Conservation (phyloP, 495 filamentous ascomycete species). For the Hypoxylon crocopeplum region DNA sequence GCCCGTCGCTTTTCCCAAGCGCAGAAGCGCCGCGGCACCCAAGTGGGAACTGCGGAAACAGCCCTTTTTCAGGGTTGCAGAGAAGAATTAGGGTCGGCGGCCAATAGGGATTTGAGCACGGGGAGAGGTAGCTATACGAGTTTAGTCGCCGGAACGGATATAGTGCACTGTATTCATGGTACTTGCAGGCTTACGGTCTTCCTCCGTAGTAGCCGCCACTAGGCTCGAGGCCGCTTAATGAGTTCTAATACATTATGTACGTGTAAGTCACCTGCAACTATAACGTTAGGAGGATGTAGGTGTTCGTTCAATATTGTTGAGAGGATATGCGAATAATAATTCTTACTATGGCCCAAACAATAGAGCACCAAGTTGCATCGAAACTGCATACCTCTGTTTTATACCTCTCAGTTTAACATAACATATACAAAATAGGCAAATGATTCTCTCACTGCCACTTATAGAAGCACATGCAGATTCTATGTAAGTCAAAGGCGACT, state of each 20-base stretch:
- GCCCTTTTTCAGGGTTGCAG: constrained; percentile 1
- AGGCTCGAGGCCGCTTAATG: too few species aligned
- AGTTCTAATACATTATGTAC: too few species aligned
- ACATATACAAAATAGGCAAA: too few species aligned
- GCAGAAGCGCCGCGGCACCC: constrained; percentile 24
- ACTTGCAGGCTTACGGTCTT: too few species aligned
- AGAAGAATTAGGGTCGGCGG: not conserved
- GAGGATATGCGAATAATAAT: too few species aligned
- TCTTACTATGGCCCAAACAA: too few species aligned
- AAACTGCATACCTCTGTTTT: too few species aligned
- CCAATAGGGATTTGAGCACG: constrained; percentile 15
- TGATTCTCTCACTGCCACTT: constrained; percentile 16
- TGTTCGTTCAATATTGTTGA: too few species aligned
- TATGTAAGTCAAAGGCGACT: constrained; percentile 3
- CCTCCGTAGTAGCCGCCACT: constrained; percentile 3
- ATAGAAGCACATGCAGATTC: constrained; percentile 19
- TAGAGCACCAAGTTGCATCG: too few species aligned
- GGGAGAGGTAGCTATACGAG: constrained; percentile 5
- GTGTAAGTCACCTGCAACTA: too few species aligned
- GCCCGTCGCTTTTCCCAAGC: constrained; percentile 9
- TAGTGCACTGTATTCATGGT: constrained; percentile 21
- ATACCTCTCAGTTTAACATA: too few species aligned
- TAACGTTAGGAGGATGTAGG: too few species aligned
- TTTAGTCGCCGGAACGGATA: not conserved
- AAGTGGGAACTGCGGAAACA: constrained; percentile 28